Base-by-base conservation (phyloP, 2,329 filamentous ascomycete genomes). In the Aspergillus neoniger region DNA sequence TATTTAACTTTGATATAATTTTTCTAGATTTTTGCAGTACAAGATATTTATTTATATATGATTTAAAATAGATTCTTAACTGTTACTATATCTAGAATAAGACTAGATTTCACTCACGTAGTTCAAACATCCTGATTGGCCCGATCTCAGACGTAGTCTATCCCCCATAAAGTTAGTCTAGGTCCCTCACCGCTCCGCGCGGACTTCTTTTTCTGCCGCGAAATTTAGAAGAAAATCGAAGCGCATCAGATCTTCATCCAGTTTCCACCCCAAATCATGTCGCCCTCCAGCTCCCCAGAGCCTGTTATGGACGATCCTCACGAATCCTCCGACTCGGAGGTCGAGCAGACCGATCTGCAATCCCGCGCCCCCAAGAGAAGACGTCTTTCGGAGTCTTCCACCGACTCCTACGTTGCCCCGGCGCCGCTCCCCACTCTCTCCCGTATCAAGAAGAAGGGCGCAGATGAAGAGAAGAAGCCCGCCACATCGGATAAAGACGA, bases 381-480 rank as follows among this genome's bases (percentile, higher is more conserved):
- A 60, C 75, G 77, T 58, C 65, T 78, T 57, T 79, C 77, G 47
- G 68, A 71, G 54, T 74, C 75, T 7, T 75, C 75, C 5, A 65
- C 69, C 58, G 73, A 76, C 58, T 72, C 69, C 9, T 72, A 73
- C 54, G 70, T 71, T 59, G 73, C 60, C 7, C 69, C 71, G 41
- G 65, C 70, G 49, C 74, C 74, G 56, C 69, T 78, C 53, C 74
- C 76, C 58, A 71, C 72, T 1, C 66, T 77, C 39, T 78, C 76
- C 17, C 76, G 77, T 59, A 78, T 79, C 58, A 79, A 75, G 58
- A 78, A 77, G 69, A 78, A 78, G 57, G 60, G 66, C 15, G 53
- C 43, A 9, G 57, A 66, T 36, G 32, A 36, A 32, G 63, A 61
- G 5, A 59, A 65, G 8, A 67, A 66, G 15, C 66, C 61, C 9